Percentiles rank a stretch among this genome's conserved stretches.
These are phyloP conservation scores for Coemansia aciculifera DNA, from an alignment of 192 early-diverging fungal genomes.

Conservation along the genomic window DNA sequence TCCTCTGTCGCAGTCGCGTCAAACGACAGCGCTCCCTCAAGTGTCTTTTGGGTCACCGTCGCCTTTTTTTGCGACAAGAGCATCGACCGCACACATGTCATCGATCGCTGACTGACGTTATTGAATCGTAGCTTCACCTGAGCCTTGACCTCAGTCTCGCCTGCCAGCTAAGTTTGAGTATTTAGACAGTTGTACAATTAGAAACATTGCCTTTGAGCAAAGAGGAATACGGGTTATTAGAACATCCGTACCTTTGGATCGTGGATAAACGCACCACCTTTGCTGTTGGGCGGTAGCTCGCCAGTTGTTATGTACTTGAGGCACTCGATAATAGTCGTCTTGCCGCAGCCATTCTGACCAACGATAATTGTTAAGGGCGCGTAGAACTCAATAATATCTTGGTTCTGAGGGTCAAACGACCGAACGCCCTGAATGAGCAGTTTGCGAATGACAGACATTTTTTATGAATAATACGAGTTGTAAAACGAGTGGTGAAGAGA, in stretches of 20 bases:
- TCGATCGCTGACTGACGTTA: conserved; percentile 69
- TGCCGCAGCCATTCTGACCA: conserved; percentile 94
- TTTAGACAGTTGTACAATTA: not conserved
- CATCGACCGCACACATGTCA: conserved; percentile 79
- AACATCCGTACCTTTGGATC: conserved; percentile 73
- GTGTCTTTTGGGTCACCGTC: conserved; percentile 64
- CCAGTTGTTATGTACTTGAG: conserved; percentile 96
- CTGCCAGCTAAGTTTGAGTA: conserved; percentile 54
- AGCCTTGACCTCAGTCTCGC: conserved; percentile 80
- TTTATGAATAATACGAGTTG: not conserved
- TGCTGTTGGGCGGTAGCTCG: conserved; percentile 82
- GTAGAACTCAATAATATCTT: conserved; percentile 78
- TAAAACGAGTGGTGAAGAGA: not conserved
- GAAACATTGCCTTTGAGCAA: not conserved
- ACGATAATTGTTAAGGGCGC: conserved; percentile 93
- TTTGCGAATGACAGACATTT: conserved; percentile 69
- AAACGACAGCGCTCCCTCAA: conserved; percentile 73
- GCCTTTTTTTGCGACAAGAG: conserved; percentile 69
- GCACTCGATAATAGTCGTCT: conserved; percentile 98
- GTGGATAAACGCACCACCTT: conserved; percentile 88
- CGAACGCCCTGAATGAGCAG: conserved; percentile 85
- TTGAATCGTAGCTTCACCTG: conserved; percentile 88
- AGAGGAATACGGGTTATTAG: not conserved
- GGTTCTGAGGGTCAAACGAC: conserved; percentile 79
- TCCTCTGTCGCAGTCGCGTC: conserved; percentile 60